These are phyloP conservation scores for Saururus chinensis DNA, from an alignment of 164 flowering plant genomes.

Conservation along the genomic window DNA sequence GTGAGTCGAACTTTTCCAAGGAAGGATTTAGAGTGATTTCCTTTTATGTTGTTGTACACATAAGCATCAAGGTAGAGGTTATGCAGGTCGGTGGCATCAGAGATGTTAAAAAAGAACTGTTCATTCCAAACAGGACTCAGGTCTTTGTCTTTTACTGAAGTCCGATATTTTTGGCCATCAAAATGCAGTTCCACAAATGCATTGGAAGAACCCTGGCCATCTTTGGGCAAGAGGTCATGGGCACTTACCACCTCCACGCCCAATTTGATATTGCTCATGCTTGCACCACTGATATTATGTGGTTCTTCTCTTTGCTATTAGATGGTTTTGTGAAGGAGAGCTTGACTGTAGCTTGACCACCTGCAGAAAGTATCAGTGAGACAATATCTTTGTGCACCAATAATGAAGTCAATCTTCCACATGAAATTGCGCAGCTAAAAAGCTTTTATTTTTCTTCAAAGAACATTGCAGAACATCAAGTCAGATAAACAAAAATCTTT, in stretches of 20 bases:
- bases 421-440: no score
- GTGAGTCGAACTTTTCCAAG: constrained; percentile 69
- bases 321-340: no score
- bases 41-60: constrained; percentile 37
- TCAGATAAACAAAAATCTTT: no score
- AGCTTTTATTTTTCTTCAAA: no score
- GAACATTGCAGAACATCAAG: no score
- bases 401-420: no score
- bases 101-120: constrained; percentile 74
- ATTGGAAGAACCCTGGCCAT: constrained; percentile 74
- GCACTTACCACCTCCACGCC: constrained; percentile 82
- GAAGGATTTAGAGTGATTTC: constrained; percentile 45
- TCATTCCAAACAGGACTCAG: constrained; percentile 93
- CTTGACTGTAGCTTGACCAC: no score
- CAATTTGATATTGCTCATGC: constrained; percentile 66
- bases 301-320: no score
- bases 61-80: constrained; percentile 54
- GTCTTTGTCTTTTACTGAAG: constrained; percentile 76
- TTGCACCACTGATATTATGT: neutral
- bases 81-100: constrained; percentile 57
- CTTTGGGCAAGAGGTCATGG: constrained; percentile 80
- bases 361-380: no score
- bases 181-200: constrained; percentile 71
- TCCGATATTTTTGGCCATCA: constrained; percentile 68
- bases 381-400: no score